Conservation (phyloP, 2,329 filamentous ascomycete genomes). For the Chalara sp. region DNA sequence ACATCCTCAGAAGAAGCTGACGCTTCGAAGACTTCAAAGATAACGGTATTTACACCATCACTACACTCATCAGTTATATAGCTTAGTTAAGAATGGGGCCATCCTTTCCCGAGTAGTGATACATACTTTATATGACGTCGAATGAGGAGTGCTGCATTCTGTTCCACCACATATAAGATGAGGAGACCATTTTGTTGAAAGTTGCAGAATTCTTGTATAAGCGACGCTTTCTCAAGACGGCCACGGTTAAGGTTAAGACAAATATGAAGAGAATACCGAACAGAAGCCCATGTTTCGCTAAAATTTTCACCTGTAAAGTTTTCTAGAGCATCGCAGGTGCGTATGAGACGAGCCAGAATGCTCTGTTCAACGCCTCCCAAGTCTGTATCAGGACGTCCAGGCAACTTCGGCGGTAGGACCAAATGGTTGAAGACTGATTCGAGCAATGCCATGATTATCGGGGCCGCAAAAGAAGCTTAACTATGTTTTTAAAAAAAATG, state of each 20-base stretch:
- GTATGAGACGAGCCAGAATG: slow-evolving; percentile 6
- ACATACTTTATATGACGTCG: slow-evolving; percentile 27
- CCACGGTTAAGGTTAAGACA: slow-evolving; percentile 8
- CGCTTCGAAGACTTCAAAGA: slow-evolving; percentile 57
- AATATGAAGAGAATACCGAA: slow-evolving; percentile 9
- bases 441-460: not conserved
- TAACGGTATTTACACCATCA: slow-evolving; percentile 20
- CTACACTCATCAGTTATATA: not conserved
- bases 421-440: slow-evolving; percentile 17
- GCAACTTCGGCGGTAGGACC: slow-evolving; percentile 14
- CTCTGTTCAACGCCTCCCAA: slow-evolving; percentile 5
- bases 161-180: slow-evolving; percentile 38
- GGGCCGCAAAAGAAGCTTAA: too few relatives aligned
- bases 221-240: slow-evolving; percentile 14
- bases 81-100: too few relatives aligned
- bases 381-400: slow-evolving; percentile 10
- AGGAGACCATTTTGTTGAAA: slow-evolving; percentile 28
- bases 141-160: slow-evolving; percentile 42
- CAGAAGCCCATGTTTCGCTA: not conserved
- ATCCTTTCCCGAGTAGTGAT: not conserved
- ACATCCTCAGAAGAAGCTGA: slow-evolving; percentile 47
- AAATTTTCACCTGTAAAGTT: not conserved
- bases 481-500: too few relatives aligned
- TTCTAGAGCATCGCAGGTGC: slow-evolving; percentile 2
- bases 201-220: slow-evolving; percentile 24